phyloP scores from a whole-genome alignment of 768 basidiomycete species.

The Trametes sanguinea region DNA sequence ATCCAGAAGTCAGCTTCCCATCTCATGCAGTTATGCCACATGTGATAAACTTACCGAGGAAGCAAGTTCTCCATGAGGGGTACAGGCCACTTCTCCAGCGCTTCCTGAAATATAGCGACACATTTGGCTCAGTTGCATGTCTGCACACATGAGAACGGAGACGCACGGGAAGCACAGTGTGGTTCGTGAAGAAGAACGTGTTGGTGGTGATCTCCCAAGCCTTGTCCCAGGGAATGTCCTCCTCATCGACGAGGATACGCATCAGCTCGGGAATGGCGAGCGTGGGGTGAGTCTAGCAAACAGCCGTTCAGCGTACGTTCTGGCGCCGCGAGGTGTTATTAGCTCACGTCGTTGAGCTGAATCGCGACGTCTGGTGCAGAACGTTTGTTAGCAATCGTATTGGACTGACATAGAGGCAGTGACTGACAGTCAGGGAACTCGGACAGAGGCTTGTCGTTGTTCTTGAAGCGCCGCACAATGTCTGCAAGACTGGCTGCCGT shows the following conservation, averaged over 20 bases:
- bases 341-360: conserved; percentile 84
- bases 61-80: conserved; percentile 82
- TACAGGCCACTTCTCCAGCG: conserved; percentile 91
- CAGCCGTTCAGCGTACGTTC: background rate
- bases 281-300: conserved; percentile 83
- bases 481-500: conserved; percentile 86
- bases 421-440: conserved; percentile 80
- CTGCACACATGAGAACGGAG: background rate
- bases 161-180: conserved; percentile 85
- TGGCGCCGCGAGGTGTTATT: conserved; percentile 25
- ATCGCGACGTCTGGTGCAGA: conserved; percentile 71
- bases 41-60: conserved; percentile 42
- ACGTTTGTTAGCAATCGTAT: conserved; percentile 7
- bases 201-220: conserved; percentile 91
- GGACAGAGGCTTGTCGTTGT: conserved; percentile 75
- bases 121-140: background rate
- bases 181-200: conserved; percentile 96
- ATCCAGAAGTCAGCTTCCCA: background rate
- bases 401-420: background rate
- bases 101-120: conserved; percentile 50
- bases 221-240: conserved; percentile 76
- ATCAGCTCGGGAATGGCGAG: conserved; percentile 94
- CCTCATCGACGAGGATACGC: conserved; percentile 90
- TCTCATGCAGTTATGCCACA: background rate
- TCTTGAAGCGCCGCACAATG: conserved; percentile 91